Percentiles rank a stretch among this genome's conserved stretches.
Evolutionary conservation across 768 basidiomycete species (phyloP).

Genomic region (Calocybe indica): DNA sequence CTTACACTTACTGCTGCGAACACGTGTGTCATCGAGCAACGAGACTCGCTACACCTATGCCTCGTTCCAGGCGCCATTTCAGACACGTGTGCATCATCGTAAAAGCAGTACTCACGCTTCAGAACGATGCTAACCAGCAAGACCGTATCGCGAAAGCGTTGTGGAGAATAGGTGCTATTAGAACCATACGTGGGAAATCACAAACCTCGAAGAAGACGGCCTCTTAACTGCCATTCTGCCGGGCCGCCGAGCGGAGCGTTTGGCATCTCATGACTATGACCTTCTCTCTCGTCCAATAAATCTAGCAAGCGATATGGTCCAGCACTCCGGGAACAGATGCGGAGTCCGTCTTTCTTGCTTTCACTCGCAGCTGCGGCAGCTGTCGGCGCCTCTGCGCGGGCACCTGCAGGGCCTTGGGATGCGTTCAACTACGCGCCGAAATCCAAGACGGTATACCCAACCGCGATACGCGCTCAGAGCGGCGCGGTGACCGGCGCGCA

Average conservation of each 20-base stretch:
- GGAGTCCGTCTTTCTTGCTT: not conserved
- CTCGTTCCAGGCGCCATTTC: too few relatives aligned
- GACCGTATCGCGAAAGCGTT: too few relatives aligned
- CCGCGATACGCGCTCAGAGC: conserved; percentile 27
- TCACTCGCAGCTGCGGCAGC: not conserved
- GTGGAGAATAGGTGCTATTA: too few relatives aligned
- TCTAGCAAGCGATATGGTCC: not conserved
- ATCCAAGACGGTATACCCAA: conserved; percentile 40
- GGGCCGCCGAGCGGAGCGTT: not conserved
- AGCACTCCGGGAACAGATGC: too few relatives aligned
- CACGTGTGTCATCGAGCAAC: too few relatives aligned
- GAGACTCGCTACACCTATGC: too few relatives aligned
- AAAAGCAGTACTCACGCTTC: too few relatives aligned
- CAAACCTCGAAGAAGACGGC: too few relatives aligned
- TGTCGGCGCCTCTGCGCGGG: conserved; percentile 12
- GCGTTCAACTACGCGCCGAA: conserved; percentile 44
- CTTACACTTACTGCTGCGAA: too few relatives aligned
- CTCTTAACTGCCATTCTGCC: not conserved
- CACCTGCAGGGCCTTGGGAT: conserved; percentile 48
- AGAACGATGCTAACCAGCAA: too few relatives aligned
- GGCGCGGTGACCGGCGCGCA: conserved; percentile 29
- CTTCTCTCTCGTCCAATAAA: not conserved
- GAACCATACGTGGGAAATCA: too few relatives aligned
- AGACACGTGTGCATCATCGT: too few relatives aligned
- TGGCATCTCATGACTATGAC: not conserved